Evolutionary conservation across 1,284 basidiomycete species (phyloP).

Genomic region (Sporisorium exsertum): DNA sequence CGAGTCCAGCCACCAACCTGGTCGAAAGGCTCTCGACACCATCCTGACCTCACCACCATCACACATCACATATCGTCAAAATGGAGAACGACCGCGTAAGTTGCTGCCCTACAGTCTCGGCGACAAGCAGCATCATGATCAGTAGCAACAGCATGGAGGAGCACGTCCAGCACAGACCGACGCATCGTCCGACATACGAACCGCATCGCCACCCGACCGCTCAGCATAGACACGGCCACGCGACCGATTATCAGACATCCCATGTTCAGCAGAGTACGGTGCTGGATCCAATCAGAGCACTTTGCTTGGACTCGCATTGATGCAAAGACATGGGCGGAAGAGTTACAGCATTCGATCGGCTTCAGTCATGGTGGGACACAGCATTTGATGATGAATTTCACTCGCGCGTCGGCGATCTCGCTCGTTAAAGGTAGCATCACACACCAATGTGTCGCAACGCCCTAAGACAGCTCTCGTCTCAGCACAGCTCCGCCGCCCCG

Average conservation of each 20-base stretch:
- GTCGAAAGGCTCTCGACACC: slow-evolving; percentile 1
- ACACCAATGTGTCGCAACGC: not conserved
- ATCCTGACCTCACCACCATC: slow-evolving; percentile 38
- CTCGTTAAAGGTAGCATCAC: too few species aligned
- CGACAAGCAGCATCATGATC: slow-evolving; percentile 37
- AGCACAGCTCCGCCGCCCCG: not conserved
- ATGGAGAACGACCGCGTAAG: slow-evolving; percentile 73
- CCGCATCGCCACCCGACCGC: not conserved
- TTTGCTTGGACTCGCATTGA: not conserved
- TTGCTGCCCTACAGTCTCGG: slow-evolving; percentile 18
- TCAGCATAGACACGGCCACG: not conserved
- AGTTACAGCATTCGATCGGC: not conserved
- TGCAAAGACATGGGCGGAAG: not conserved
- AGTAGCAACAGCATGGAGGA: slow-evolving; percentile 26
- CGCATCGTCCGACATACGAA: not conserved
- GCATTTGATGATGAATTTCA: not conserved
- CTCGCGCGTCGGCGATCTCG: too few species aligned
- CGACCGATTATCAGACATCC: not conserved
- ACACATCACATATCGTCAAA: slow-evolving; percentile 59
- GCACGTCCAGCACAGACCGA: slow-evolving; percentile 19
- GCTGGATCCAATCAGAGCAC: too few species aligned
- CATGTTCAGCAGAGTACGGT: too few species aligned
- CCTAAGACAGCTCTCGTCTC: not conserved
- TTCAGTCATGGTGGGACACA: not conserved
- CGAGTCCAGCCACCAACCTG: slow-evolving; percentile 2